These are phyloP conservation scores for Plectranthus barbatus DNA, from an alignment of 257 asterid genomes.

Conservation along the genomic window DNA sequence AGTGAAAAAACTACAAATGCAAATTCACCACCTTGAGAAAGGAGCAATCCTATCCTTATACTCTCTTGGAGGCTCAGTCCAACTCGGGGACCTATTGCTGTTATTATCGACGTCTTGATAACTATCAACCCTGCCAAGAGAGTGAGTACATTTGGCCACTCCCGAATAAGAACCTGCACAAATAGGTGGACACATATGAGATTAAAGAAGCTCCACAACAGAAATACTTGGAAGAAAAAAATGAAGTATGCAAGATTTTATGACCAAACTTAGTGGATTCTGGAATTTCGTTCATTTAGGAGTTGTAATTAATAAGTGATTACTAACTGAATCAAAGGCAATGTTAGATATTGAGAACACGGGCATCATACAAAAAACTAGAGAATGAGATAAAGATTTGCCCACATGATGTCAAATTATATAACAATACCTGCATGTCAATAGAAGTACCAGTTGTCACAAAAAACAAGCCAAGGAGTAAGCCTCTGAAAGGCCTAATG, in stretches of 20 bases:
- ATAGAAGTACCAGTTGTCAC: slow-evolving; percentile 97
- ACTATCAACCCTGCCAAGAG: slow-evolving; percentile 90
- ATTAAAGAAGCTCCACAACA: slow-evolving; percentile 9
- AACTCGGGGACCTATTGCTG: slow-evolving; percentile 93
- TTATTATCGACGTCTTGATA: slow-evolving; percentile 80
- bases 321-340: background rate
- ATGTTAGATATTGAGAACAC: background rate
- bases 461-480: slow-evolving; percentile 92
- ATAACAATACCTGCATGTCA: slow-evolving; percentile 70
- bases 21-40: slow-evolving; percentile 98
- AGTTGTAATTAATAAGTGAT: background rate
- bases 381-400: background rate
- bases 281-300: background rate
- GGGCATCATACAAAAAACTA: background rate
- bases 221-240: background rate
- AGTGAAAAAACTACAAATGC: slow-evolving; percentile 92
- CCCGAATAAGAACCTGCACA: slow-evolving; percentile 88
- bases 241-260: background rate
- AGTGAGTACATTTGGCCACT: slow-evolving; percentile 95
- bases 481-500: slow-evolving; percentile 96
- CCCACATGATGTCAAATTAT: background rate
- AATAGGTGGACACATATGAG: slow-evolving; percentile 4
- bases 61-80: slow-evolving; percentile 90
- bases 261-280: background rate
- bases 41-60: slow-evolving; percentile 88